Evolutionary conservation across 2,329 filamentous ascomycete species (phyloP), one percentile per base, ranked within the genome.

Genomic region (Trichothecium roseum): DNA sequence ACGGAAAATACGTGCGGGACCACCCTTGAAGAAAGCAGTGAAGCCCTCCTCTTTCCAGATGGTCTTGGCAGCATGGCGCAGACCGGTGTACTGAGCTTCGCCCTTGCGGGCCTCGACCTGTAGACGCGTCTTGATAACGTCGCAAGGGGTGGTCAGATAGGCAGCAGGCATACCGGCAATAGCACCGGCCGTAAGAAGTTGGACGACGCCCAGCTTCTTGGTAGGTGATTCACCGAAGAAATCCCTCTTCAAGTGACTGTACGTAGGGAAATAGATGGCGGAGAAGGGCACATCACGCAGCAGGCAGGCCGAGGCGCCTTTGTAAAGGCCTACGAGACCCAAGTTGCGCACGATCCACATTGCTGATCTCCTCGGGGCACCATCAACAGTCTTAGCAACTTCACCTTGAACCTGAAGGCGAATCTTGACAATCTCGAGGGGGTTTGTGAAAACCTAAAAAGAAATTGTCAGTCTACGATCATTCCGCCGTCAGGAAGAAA

Each of bases 351-450:
- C 83, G 48, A 98, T 96, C 91, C 91, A 98, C 68, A 96, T 84
- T 39, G 91, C 91, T 9, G 88, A 94, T 46, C 91, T 83, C 60
- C 83, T 88, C 35, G 84, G 85, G 13, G 82, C 74, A 39, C 80
- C 81, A 44, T 91, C 83, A 18, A 85, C 78, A 32, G 71, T 83
- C 67, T 95, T 96, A 45, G 86, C 81, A 29, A 95, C 79, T 62
- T 98, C 91, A 40, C 91, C 91, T 66, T 98, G 91, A 17, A 98
- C 84, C 61, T 98, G 91, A 36, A 98, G 78, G 46, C 91, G 84
- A 55, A 98, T 98, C 71, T 98, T 98, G 68, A 98, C 91, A 54
- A 98, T 98, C 60, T 98, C 91, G 14, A 98, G 78, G 18, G 91
- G 91, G 60, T 96, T 98, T 47, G 87, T 95, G 63, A 96, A 96